Evolutionary conservation across 2,329 filamentous ascomycete genomes (phyloP).

Genomic region (Sporothrix mexicana): DNA sequence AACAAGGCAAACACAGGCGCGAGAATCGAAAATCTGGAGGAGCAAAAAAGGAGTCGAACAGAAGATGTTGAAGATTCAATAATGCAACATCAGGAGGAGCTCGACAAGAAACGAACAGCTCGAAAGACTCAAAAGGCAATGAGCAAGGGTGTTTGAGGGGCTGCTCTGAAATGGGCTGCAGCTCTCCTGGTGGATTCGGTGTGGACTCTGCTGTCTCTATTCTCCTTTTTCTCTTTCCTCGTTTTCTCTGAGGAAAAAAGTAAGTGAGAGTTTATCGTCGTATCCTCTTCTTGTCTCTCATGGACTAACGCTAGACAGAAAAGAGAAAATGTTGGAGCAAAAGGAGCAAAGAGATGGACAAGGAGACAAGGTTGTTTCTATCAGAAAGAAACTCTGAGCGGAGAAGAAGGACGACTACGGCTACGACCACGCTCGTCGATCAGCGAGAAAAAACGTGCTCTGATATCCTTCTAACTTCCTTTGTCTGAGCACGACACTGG

Average conservation of each 20-base stretch:
- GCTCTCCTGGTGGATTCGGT: slow-evolving; percentile 13
- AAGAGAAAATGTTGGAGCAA: neutral
- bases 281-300: neutral
- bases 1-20: neutral
- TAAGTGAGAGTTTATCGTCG: neutral
- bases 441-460: neutral
- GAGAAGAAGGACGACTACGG: neutral
- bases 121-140: neutral
- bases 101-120: slow-evolving; percentile 23
- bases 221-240: neutral
- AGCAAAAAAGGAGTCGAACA: slow-evolving; percentile 21
- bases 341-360: slow-evolving; percentile 9
- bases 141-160: slow-evolving; percentile 23
- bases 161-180: neutral
- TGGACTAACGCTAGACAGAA: neutral
- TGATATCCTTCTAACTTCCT: no score
- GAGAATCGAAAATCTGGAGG: neutral
- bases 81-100: slow-evolving; percentile 19
- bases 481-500: neutral
- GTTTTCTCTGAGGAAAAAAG: neutral
- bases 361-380: neutral
- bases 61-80: slow-evolving; percentile 17
- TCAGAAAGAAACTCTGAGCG: neutral
- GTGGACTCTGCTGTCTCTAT: slow-evolving; percentile 23
- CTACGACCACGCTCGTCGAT: neutral